These are phyloP conservation scores for Claviceps pazoutovae DNA, from an alignment of 2,329 filamentous ascomycete species.

Conservation along the genomic window DNA sequence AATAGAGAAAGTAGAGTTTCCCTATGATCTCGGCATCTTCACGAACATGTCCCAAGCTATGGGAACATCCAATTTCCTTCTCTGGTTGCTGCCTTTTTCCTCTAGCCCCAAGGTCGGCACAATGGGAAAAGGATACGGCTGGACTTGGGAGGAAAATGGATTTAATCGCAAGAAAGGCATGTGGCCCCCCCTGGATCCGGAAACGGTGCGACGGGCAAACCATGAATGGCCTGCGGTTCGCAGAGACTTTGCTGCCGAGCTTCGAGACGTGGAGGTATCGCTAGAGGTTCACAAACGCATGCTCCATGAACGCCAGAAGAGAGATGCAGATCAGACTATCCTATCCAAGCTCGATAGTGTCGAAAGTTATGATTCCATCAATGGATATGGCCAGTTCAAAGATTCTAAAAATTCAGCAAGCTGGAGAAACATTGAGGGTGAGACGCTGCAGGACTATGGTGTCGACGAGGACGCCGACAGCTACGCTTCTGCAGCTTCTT, in stretches of 20 bases:
- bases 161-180: slow-evolving; percentile 51
- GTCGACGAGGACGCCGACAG: slow-evolving; percentile 61
- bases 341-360: slow-evolving; percentile 37
- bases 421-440: slow-evolving; percentile 66
- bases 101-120: slow-evolving; percentile 30
- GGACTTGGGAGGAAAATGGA: slow-evolving; percentile 61
- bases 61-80: slow-evolving; percentile 50
- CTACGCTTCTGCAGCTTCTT: slow-evolving; percentile 10
- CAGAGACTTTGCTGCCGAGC: slow-evolving; percentile 20
- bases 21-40: slow-evolving; percentile 68
- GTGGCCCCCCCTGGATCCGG: slow-evolving; percentile 52
- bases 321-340: slow-evolving; percentile 28
- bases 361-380: slow-evolving; percentile 38
- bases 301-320: slow-evolving; percentile 35
- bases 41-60: slow-evolving; percentile 62
- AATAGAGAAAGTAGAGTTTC: slow-evolving; percentile 58
- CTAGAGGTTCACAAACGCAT: slow-evolving; percentile 33
- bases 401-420: slow-evolving; percentile 42
- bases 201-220: slow-evolving; percentile 36
- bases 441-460: slow-evolving; percentile 61
- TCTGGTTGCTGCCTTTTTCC: slow-evolving; percentile 59
- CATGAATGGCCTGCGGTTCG: slow-evolving; percentile 25
- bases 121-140: slow-evolving; percentile 28
- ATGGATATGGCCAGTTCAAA: slow-evolving; percentile 36
- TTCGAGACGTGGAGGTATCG: slow-evolving; percentile 21